Conservation (phyloP, 2,329 filamentous ascomycete species). For the Blastomyces percursus region DNA sequence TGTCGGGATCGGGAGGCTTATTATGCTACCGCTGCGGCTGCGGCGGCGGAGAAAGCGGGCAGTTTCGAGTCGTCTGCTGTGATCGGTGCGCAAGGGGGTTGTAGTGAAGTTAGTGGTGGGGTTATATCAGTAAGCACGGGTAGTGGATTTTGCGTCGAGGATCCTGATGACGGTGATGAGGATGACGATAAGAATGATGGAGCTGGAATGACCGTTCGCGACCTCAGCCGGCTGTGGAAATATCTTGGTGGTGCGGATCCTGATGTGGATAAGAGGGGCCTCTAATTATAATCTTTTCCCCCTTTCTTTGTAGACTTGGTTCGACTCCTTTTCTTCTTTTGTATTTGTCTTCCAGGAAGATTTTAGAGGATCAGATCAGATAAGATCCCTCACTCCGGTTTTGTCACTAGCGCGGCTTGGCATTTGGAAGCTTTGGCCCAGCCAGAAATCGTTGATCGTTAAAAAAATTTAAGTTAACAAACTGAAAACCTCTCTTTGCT, state of each 20-base stretch:
- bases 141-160: neutral
- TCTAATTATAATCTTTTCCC: too few relatives aligned
- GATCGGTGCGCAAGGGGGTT: neutral
- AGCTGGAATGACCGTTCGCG: constrained; percentile 11
- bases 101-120: neutral
- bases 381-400: neutral
- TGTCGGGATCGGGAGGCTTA: neutral
- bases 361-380: neutral
- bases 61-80: neutral
- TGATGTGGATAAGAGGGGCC: constrained; percentile 10
- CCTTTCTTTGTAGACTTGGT: too few relatives aligned
- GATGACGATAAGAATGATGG: neutral
- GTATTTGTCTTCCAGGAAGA: neutral
- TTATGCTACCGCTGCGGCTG: neutral
- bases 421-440: neutral
- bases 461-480: too few relatives aligned
- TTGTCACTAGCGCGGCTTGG: too few relatives aligned
- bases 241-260: constrained; percentile 20
- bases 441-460: too few relatives aligned
- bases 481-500: neutral
- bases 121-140: neutral
- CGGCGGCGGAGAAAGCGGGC: neutral
- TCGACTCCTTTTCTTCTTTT: too few relatives aligned
- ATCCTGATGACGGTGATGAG: neutral
- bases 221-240: constrained; percentile 15